phyloP scores from a whole-genome alignment of 2,329 filamentous ascomycete genomes.

The Venturia nashicola region DNA sequence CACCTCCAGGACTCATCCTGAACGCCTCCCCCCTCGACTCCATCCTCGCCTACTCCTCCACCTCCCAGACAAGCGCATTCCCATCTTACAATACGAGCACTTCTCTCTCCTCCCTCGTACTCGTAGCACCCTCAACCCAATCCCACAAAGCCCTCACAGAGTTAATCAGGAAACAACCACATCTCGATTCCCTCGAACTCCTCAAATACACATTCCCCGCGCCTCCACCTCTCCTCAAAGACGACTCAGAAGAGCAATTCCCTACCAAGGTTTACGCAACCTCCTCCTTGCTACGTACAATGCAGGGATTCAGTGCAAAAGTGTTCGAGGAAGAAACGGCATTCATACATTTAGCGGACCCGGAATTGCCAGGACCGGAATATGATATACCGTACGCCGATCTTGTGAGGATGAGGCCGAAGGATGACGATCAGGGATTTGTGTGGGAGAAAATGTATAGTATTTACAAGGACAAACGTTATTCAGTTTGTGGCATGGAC shows the following conservation, averaged over 20 bases:
- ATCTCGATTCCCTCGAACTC: conserved; percentile 16
- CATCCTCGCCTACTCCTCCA: conserved; percentile 25
- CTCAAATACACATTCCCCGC: conserved; percentile 18
- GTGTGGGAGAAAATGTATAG: conserved; percentile 39
- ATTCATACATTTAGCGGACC: conserved; percentile 35
- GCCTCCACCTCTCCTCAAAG: conserved; percentile 11
- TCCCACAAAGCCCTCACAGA: conserved; percentile 16
- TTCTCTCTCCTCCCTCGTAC: conserved; percentile 26
- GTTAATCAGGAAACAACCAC: conserved; percentile 12
- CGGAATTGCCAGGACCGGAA: conserved; percentile 37
- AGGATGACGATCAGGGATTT: conserved; percentile 32
- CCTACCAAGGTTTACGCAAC: conserved; percentile 1
- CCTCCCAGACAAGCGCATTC: conserved; percentile 20
- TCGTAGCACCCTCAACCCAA: conserved; percentile 24
- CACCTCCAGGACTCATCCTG: conserved; percentile 32
- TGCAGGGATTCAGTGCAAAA: conserved; percentile 30
- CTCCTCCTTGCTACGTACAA: not conserved
- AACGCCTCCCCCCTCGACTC: conserved; percentile 35
- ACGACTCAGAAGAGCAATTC: conserved; percentile 12
- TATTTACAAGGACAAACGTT: conserved; percentile 34
- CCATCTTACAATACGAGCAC: conserved; percentile 20
- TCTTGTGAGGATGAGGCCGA: conserved; percentile 29
- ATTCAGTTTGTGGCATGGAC: conserved; percentile 41
- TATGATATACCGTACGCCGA: conserved; percentile 34
- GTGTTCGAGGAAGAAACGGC: conserved; percentile 29